Evolutionary conservation across 345 rosid species (phyloP).

Genomic region (Dimocarpus longan): DNA sequence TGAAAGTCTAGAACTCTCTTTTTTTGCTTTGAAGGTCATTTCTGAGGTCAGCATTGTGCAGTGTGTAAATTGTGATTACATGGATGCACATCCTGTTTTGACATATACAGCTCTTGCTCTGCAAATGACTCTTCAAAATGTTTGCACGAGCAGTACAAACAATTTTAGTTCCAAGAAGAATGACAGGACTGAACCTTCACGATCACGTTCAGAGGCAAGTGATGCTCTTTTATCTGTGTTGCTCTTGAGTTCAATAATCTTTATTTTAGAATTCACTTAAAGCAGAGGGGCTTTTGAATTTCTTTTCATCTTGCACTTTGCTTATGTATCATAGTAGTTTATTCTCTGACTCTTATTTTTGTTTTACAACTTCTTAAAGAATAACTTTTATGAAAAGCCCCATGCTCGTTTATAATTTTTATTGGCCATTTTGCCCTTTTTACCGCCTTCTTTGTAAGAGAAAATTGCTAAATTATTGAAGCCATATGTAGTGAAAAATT

Average conservation of each 20-base stretch:
- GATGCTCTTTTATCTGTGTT: slow-evolving; percentile 6
- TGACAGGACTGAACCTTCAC: slow-evolving; percentile 27
- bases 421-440: neutral
- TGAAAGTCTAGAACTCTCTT: slow-evolving; percentile 49
- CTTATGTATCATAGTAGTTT: neutral
- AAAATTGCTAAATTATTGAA: neutral
- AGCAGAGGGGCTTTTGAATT: no score
- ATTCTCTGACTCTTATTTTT: neutral
- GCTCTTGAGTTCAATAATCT: slow-evolving; percentile 13
- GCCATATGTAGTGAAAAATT: neutral
- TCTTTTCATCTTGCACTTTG: no score
- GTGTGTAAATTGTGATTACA: slow-evolving; percentile 43
- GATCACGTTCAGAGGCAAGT: slow-evolving; percentile 51
- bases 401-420: neutral
- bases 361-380: neutral
- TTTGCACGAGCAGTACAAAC: slow-evolving; percentile 16
- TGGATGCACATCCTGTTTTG: slow-evolving; percentile 67
- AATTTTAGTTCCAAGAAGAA: slow-evolving; percentile 28
- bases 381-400: neutral
- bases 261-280: neutral
- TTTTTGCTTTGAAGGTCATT: slow-evolving; percentile 65
- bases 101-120: slow-evolving; percentile 77
- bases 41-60: slow-evolving; percentile 77
- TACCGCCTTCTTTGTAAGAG: neutral
- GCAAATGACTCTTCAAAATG: slow-evolving; percentile 53